Evolutionary conservation across 2,329 filamentous ascomycete genomes (phyloP).

Genomic region (Hypoxylon sp.): DNA sequence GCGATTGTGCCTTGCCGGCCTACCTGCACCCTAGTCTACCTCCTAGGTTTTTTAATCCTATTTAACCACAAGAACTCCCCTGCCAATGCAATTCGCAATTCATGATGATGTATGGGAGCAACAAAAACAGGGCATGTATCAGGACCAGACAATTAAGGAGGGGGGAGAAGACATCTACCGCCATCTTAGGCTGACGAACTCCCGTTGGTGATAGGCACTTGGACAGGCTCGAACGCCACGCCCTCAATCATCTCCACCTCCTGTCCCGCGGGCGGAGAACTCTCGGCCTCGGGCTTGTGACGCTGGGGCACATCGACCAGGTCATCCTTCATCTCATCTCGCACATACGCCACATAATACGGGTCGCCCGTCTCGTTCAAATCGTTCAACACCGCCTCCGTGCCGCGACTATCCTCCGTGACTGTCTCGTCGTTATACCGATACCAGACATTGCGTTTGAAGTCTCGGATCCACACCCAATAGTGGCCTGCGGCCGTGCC

Average conservation of each 20-base stretch:
- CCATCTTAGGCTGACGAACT: slow-evolving; percentile 9
- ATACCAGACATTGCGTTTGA: slow-evolving; percentile 84
- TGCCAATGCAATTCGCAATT: slow-evolving; percentile 31
- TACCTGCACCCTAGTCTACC: slow-evolving; percentile 22
- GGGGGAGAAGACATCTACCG: background rate
- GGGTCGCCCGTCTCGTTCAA: slow-evolving; percentile 80
- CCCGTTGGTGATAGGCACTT: slow-evolving; percentile 28
- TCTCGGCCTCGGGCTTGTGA: slow-evolving; percentile 20
- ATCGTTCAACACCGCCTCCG: slow-evolving; percentile 77
- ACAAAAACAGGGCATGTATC: slow-evolving; percentile 32
- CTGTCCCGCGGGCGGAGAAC: slow-evolving; percentile 8
- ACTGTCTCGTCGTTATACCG: slow-evolving; percentile 95
- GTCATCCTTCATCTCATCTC: slow-evolving; percentile 73
- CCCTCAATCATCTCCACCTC: slow-evolving; percentile 53
- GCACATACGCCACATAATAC: slow-evolving; percentile 88
- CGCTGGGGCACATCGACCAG: slow-evolving; percentile 65
- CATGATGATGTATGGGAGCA: slow-evolving; percentile 9
- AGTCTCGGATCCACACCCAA: slow-evolving; percentile 97
- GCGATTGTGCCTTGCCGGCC: slow-evolving; percentile 7
- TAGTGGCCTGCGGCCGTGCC: slow-evolving; percentile 86
- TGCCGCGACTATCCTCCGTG: slow-evolving; percentile 73
- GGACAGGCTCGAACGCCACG: slow-evolving; percentile 42
- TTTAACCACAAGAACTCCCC: slow-evolving; percentile 34
- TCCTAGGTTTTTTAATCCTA: slow-evolving; percentile 17
- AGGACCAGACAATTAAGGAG: background rate